Evolutionary conservation across 2,329 filamentous ascomycete species (phyloP).

Genomic region (Macrophomina pseudophaseolina): DNA sequence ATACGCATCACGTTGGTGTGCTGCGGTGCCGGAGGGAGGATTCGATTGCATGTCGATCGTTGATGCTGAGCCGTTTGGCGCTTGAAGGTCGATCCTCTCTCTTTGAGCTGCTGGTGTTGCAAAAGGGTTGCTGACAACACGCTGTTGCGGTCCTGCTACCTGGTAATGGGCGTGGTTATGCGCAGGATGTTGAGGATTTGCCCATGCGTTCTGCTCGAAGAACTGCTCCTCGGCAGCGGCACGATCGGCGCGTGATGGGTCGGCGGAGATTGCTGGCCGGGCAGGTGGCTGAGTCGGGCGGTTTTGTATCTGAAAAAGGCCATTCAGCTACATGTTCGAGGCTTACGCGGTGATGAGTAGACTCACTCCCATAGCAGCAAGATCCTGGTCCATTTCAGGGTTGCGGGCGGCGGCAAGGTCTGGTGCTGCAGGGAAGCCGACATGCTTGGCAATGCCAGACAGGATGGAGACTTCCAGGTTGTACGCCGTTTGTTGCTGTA

Average conservation of each 20-base stretch:
- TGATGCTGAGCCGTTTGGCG: slow-evolving; percentile 45
- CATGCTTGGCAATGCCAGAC: slow-evolving; percentile 89
- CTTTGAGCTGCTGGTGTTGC: slow-evolving; percentile 43
- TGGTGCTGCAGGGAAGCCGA: slow-evolving; percentile 95
- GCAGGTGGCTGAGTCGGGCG: not conserved
- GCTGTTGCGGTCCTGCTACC: slow-evolving; percentile 30
- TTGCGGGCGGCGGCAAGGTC: slow-evolving; percentile 74
- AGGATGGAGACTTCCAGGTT: slow-evolving; percentile 93
- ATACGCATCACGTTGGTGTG: slow-evolving; percentile 35
- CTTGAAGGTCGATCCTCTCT: slow-evolving; percentile 41
- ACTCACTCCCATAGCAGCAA: slow-evolving; percentile 87
- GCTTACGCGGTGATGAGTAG: slow-evolving; percentile 11
- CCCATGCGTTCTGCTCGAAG: slow-evolving; percentile 88
- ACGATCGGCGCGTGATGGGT: slow-evolving; percentile 53
- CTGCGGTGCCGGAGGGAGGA: slow-evolving; percentile 42
- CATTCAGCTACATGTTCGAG: slow-evolving; percentile 15
- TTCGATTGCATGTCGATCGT: slow-evolving; percentile 47
- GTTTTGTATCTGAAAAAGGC: not conserved
- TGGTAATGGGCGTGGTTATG: slow-evolving; percentile 43
- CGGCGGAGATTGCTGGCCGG: slow-evolving; percentile 33
- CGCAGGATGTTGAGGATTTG: slow-evolving; percentile 72
- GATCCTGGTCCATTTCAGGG: slow-evolving; percentile 81
- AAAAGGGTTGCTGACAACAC: slow-evolving; percentile 16
- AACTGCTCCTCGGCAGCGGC: slow-evolving; percentile 80
- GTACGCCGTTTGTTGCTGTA: slow-evolving; percentile 86